Evolutionary conservation across 2,329 filamentous ascomycete genomes (phyloP).

Genomic region (Trichoderma atrobrunneum): DNA sequence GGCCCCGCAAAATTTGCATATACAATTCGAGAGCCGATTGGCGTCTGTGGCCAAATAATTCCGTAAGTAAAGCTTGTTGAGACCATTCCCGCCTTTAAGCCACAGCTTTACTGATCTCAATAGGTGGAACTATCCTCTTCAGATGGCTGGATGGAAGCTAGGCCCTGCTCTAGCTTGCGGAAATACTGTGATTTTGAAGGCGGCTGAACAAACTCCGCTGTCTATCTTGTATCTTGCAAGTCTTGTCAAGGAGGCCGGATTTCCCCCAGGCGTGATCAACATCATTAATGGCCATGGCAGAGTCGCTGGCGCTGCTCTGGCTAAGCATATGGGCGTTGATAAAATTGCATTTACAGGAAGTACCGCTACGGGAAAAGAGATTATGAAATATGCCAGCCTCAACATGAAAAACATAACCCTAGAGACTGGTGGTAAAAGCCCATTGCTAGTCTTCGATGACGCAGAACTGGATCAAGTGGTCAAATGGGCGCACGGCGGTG

Average conservation of each 20-base stretch:
- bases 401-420: constrained; percentile 70
- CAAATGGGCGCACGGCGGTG: neutral
- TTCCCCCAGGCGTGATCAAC: neutral
- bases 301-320: neutral
- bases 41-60: constrained; percentile 72
- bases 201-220: constrained; percentile 61
- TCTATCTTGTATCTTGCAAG: neutral
- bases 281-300: neutral
- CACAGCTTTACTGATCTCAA: neutral
- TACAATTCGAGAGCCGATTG: constrained; percentile 51
- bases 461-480: neutral
- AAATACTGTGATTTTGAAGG: constrained; percentile 67
- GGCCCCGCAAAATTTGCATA: neutral
- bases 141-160: constrained; percentile 63
- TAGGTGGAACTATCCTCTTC: constrained; percentile 70
- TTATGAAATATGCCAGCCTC: constrained; percentile 44
- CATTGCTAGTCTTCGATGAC: neutral
- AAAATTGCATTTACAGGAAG: constrained; percentile 4
- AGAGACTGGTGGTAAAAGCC: constrained; percentile 65
- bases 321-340: neutral
- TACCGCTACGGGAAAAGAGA: constrained; percentile 56
- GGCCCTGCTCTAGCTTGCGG: constrained; percentile 65
- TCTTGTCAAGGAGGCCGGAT: neutral
- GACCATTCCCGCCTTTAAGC: neutral
- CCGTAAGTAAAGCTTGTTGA: constrained; percentile 37